Conservation (phyloP, 2,329 filamentous ascomycete genomes). For the Aureobasidium sp. region DNA sequence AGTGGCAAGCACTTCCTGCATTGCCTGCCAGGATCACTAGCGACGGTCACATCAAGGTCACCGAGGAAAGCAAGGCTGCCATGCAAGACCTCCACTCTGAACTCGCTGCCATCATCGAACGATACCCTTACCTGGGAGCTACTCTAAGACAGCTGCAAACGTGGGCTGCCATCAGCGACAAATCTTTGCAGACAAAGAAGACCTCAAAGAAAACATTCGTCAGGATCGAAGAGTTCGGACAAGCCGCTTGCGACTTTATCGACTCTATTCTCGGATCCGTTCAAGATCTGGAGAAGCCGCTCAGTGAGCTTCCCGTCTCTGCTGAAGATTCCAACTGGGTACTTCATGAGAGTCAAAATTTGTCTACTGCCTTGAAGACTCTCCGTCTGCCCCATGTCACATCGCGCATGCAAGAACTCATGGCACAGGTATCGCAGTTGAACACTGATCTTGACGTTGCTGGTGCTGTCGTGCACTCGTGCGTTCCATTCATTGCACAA, state of each 20-base stretch:
- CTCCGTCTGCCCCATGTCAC: slow-evolving; percentile 55
- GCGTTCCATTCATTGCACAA: slow-evolving; percentile 66
- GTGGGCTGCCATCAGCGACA: slow-evolving; percentile 15
- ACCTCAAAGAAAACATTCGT: not conserved
- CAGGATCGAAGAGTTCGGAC: slow-evolving; percentile 44
- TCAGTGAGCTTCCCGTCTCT: slow-evolving; percentile 50
- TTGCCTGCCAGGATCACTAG: slow-evolving; percentile 7
- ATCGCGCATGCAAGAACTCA: slow-evolving; percentile 36
- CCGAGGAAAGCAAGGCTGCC: not conserved
- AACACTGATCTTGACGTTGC: slow-evolving; percentile 40
- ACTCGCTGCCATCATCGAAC: slow-evolving; percentile 6
- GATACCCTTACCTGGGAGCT: slow-evolving; percentile 18
- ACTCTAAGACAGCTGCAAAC: slow-evolving; percentile 18
- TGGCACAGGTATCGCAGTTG: slow-evolving; percentile 41
- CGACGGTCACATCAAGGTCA: not conserved
- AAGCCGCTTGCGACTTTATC: slow-evolving; percentile 55
- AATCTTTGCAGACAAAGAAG: not conserved
- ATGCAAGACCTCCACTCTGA: slow-evolving; percentile 1
- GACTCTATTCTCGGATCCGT: slow-evolving; percentile 74
- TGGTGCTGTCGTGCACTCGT: slow-evolving; percentile 52
- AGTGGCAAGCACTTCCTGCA: not conserved
- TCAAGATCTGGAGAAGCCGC: slow-evolving; percentile 59
- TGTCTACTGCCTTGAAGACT: slow-evolving; percentile 49
- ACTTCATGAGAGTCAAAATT: slow-evolving; percentile 40
- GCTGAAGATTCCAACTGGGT: slow-evolving; percentile 60